Percentiles rank a stretch among this genome's conserved stretches.
Evolutionary conservation across 139 green algal genomes (phyloP).

Genomic region (Gonium pectorale): DNA sequence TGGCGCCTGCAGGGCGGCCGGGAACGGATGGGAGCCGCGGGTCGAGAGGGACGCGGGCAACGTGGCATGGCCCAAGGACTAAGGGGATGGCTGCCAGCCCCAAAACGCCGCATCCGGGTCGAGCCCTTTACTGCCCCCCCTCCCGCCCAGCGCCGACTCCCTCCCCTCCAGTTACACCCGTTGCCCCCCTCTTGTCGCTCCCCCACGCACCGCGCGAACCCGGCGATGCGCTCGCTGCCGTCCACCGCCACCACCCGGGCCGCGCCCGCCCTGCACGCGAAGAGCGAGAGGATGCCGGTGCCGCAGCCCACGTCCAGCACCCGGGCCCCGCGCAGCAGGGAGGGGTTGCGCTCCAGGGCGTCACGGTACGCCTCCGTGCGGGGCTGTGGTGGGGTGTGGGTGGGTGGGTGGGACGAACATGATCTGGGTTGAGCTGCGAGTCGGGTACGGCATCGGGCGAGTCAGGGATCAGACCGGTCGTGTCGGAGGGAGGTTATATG

Average conservation of each 20-base stretch:
- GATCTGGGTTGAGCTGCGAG: no score
- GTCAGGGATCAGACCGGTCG: no score
- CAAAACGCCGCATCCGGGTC: no score
- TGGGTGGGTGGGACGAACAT: background rate
- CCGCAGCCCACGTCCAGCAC: slow-evolving; percentile 97
- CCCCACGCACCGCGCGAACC: slow-evolving; percentile 61
- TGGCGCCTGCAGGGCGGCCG: background rate
- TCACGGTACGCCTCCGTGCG: slow-evolving; percentile 85
- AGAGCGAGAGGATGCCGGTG: slow-evolving; percentile 95
- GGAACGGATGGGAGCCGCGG: background rate
- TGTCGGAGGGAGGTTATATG: no score
- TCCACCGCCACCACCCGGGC: slow-evolving; percentile 74
- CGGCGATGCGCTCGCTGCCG: slow-evolving; percentile 70
- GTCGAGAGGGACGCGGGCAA: no score
- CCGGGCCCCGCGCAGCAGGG: slow-evolving; percentile 70
- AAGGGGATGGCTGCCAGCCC: no score
- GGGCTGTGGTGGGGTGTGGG: slow-evolving; percentile 55
- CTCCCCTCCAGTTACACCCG: background rate
- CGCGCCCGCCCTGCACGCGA: slow-evolving; percentile 89
- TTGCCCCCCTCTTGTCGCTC: background rate
- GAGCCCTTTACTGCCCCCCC: background rate
- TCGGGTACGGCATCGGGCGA: no score
- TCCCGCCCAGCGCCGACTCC: background rate
- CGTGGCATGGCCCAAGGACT: no score
- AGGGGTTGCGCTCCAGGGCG: slow-evolving; percentile 85